Percentiles rank a stretch among this genome's conserved stretches.
phyloP scores from a whole-genome alignment of 78 protist genomes.

The Chrysochromulina parva region DNA sequence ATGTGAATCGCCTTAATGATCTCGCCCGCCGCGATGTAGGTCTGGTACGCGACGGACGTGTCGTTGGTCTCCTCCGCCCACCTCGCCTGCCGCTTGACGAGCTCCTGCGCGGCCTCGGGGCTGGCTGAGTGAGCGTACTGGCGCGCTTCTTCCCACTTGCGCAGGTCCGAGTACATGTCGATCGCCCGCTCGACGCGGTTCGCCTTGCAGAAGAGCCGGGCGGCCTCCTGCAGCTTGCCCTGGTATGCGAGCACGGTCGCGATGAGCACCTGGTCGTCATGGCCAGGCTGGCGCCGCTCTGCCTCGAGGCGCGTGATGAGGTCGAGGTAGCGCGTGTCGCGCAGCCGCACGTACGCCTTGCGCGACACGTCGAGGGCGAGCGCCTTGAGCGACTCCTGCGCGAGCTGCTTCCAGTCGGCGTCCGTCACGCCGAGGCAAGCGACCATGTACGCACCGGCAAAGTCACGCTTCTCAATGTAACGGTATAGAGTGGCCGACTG shows the following conservation, averaged over 20 bases:
- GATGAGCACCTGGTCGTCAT: neutral
- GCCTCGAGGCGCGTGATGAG: conserved; percentile 51
- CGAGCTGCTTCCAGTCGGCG: conserved; percentile 68
- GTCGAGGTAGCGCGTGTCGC: conserved; percentile 58
- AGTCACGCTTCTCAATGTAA: conserved; percentile 59
- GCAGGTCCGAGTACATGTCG: conserved; percentile 9
- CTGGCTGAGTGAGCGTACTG: neutral
- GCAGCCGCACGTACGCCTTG: conserved; percentile 58
- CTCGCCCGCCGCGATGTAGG: neutral
- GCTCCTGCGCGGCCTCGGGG: neutral
- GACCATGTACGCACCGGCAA: conserved; percentile 57
- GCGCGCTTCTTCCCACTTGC: neutral
- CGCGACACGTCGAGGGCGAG: conserved; percentile 57
- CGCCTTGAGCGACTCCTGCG: conserved; percentile 40
- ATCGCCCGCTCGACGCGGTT: neutral
- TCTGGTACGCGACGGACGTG: neutral
- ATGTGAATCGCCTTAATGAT: conserved; percentile 43
- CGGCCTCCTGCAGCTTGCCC: conserved; percentile 70
- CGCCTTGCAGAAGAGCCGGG: conserved; percentile 28
- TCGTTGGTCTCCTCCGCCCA: neutral
- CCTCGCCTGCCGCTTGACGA: conserved; percentile 18
- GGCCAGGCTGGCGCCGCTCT: neutral
- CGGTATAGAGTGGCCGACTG: conserved; percentile 52
- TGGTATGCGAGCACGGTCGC: conserved; percentile 68
- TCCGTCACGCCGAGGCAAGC: conserved; percentile 74